A percentile compares a stretch with the other conserved stretches of the same genome.
Evolutionary conservation across 768 basidiomycete species (phyloP).

Genomic region (Amanita polypyramis): DNA sequence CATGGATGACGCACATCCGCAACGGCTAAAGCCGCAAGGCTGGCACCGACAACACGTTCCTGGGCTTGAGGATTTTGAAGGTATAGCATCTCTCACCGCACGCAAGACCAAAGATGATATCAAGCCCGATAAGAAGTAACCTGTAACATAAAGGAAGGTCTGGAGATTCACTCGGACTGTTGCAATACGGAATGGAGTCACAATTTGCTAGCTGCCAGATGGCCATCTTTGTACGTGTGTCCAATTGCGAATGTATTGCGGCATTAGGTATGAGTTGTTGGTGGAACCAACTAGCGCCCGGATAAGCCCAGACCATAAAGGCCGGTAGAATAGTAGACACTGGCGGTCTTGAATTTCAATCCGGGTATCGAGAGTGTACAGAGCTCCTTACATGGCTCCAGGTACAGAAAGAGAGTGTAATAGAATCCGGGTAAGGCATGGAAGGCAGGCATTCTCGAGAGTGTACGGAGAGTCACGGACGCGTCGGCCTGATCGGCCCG

Average conservation of each 20-base stretch:
- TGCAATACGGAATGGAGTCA: constrained; percentile 15
- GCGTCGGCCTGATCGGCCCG: too few species aligned
- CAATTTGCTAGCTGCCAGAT: constrained; percentile 56
- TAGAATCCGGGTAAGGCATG: constrained; percentile 49
- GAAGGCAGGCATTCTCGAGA: constrained; percentile 26
- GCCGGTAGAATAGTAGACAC: constrained; percentile 43
- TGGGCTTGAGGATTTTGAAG: constrained; percentile 47
- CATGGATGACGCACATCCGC: constrained; percentile 45
- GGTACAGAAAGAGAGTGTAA: constrained; percentile 41
- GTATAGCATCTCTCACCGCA: constrained; percentile 49
- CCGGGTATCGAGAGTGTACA: not conserved
- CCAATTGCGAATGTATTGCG: constrained; percentile 17
- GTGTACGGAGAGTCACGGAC: not conserved
- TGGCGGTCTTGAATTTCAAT: constrained; percentile 12
- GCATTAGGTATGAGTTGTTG: constrained; percentile 38
- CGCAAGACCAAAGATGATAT: constrained; percentile 60
- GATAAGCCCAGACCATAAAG: constrained; percentile 36
- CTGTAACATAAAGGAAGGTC: constrained; percentile 19
- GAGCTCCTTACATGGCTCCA: constrained; percentile 39
- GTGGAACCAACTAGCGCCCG: constrained; percentile 52
- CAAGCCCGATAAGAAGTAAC: constrained; percentile 54
- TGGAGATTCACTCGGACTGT: too few species aligned
- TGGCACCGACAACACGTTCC: constrained; percentile 57
- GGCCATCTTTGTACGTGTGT: constrained; percentile 39
- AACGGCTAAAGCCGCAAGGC: constrained; percentile 50